A percentile compares a stretch with the other conserved stretches of the same genome.
Evolutionary conservation across 2,329 filamentous ascomycete species (phyloP).

Genomic region (Clarireedia sp.): DNA sequence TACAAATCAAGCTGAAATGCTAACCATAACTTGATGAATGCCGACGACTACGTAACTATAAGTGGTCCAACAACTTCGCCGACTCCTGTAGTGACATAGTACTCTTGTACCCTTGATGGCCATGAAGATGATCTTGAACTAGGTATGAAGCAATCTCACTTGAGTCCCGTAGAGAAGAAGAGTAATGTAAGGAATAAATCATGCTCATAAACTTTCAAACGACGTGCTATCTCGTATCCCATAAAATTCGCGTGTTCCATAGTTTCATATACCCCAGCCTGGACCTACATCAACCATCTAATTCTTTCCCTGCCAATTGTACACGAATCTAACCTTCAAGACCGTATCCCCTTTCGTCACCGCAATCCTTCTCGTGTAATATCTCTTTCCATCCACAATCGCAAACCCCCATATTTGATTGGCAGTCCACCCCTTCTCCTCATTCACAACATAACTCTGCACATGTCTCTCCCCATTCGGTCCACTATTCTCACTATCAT

Average conservation of each 20-base stretch:
- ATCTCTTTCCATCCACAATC: conserved; percentile 33
- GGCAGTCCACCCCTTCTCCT: conserved; percentile 44
- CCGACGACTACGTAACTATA: no score
- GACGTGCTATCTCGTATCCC: not conserved
- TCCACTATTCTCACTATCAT: conserved; percentile 33
- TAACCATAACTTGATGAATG: no score
- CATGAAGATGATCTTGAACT: no score
- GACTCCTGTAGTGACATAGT: no score
- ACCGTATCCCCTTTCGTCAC: conserved; percentile 33
- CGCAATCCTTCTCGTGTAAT: conserved; percentile 33
- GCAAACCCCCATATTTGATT: conserved; percentile 45
- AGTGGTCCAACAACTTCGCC: no score
- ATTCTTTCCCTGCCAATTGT: conserved; percentile 31
- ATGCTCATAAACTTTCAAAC: no score
- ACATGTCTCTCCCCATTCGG: conserved; percentile 37
- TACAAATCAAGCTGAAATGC: no score
- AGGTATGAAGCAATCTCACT: no score
- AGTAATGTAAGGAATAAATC: no score
- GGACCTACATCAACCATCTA: conserved; percentile 3
- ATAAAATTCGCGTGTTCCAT: not conserved
- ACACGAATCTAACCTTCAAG: conserved; percentile 35
- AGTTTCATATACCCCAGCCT: not conserved
- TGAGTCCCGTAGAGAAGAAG: no score
- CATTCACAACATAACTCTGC: conserved; percentile 42
- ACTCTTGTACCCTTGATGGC: no score